Evolutionary conservation across 1,284 basidiomycete genomes (phyloP), one percentile per base, ranked within the genome.

Genomic region (Peniophora sp.): DNA sequence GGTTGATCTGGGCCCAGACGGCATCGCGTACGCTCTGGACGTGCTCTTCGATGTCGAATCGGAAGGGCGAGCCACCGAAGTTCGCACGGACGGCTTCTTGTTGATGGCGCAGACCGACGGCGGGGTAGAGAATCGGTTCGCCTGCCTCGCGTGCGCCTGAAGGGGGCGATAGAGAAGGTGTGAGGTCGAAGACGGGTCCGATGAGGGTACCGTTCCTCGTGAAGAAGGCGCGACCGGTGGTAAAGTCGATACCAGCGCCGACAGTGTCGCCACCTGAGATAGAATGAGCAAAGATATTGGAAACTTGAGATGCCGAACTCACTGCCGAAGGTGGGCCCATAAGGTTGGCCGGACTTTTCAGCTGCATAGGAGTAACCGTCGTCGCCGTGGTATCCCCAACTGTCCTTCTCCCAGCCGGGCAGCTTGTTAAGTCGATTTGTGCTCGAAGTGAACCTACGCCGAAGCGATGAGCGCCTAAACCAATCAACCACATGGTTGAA

Each of bases 321-420:
- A 89, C 88, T 79, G 60, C 84, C 83, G 61, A 85, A 93, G 0
- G 76, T 78, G 32, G 85, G 83, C 8, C 87, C 87, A 64, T 86
- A 95, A n/a, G 76, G 67, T 49, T 75, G 75, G 6, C 89, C 90
- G 3, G 82, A 80, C 37, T 41, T 41, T 8, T 41, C 37, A 41
- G 37, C n/a, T 15, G 85, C 79, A 67, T 90, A 92, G 2, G 82
- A 75, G 56, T 76, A 79, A 3, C 94, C 94, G 62, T 93, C 92
- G 63, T 96, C 92, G n/a, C 88, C 91, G 62, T 95, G 90, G 67
- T 92, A 97, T 37, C 92, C 93, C 85, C 89, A 96, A n/a, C 89
- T 92, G 50, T 83, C 79, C 54, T 74, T 71, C 63, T 95, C 92
- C 90, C 91, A 95, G 3, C 93, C 93, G 14, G 93, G 92, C 34